phyloP scores from a whole-genome alignment of 1,139 yeast genomes.

The Geotrichum reessii region DNA sequence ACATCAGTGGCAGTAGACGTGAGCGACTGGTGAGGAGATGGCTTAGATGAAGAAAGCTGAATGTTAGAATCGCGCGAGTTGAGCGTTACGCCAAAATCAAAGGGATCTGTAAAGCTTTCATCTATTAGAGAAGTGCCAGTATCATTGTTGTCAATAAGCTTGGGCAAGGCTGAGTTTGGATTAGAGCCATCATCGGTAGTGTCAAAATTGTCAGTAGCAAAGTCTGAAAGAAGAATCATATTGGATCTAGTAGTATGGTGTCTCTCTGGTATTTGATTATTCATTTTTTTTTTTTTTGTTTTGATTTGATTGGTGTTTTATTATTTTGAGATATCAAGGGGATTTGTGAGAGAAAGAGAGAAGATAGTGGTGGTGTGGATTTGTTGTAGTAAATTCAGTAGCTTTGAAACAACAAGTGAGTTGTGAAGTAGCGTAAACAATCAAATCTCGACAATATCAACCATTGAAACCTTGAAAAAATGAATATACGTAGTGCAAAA shows the following conservation, averaged over 20 bases:
- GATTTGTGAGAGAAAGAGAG: too few species aligned
- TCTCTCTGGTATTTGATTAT: not conserved
- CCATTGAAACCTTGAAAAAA: not conserved
- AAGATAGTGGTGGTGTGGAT: not conserved
- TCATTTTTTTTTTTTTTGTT: slow-evolving; percentile 1
- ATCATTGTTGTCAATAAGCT: not conserved
- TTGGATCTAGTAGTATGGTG: not conserved
- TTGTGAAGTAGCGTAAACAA: not conserved
- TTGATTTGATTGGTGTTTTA: too few species aligned
- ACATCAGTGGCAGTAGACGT: slow-evolving; percentile 17
- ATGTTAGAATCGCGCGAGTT: not conserved
- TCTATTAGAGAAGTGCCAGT: slow-evolving; percentile 1
- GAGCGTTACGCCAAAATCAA: slow-evolving; percentile 9
- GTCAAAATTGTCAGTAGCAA: slow-evolving; percentile 3
- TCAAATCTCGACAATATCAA: not conserved
- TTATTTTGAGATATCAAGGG: too few species aligned
- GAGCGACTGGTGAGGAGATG: not conserved
- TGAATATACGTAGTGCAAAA: too few species aligned
- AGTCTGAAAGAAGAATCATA: slow-evolving; percentile 4
- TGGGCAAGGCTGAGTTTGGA: not conserved
- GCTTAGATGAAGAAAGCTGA: not conserved
- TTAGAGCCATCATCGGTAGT: not conserved
- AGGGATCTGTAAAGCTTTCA: slow-evolving; percentile 5
- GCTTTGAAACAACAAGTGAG: not conserved
- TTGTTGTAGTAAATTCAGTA: not conserved